Percentiles rank a stretch among this genome's conserved stretches.
These are phyloP conservation scores for Aspergillus uvarum DNA, from an alignment of 2,329 filamentous ascomycete species.

Conservation along the genomic window DNA sequence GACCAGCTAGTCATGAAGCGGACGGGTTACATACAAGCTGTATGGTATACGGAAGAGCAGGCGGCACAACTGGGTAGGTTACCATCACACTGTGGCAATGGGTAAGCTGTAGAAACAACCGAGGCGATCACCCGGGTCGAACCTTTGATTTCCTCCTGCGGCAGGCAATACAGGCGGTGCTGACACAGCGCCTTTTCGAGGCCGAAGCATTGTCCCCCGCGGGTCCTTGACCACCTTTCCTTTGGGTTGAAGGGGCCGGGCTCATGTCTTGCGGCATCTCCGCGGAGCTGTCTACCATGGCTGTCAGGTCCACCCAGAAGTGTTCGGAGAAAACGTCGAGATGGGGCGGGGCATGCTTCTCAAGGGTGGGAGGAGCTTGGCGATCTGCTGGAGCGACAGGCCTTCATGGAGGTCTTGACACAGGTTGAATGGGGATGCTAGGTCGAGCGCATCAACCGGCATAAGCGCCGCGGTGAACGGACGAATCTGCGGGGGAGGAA, in stretches of 20 bases:
- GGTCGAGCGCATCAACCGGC: slow-evolving; percentile 8
- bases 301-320: slow-evolving; percentile 29
- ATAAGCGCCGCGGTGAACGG: slow-evolving; percentile 1
- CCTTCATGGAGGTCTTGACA: slow-evolving; percentile 7
- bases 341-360: slow-evolving; percentile 25
- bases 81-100: slow-evolving; percentile 68
- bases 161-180: slow-evolving; percentile 81
- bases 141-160: slow-evolving; percentile 74
- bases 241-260: slow-evolving; percentile 17
- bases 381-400: slow-evolving; percentile 7
- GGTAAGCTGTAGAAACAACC: slow-evolving; percentile 2
- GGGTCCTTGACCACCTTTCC: slow-evolving; percentile 28
- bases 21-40: slow-evolving; percentile 35
- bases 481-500: slow-evolving; percentile 12
- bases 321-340: slow-evolving; percentile 19
- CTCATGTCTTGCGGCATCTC: slow-evolving; percentile 17
- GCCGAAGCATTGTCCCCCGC: slow-evolving; percentile 31
- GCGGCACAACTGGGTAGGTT: slow-evolving; percentile 88
- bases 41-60: slow-evolving; percentile 84
- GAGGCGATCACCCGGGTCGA: slow-evolving; percentile 11
- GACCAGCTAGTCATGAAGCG: neutral
- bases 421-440: neutral
- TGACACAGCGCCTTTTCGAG: slow-evolving; percentile 72
- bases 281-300: slow-evolving; percentile 23
- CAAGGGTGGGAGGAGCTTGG: slow-evolving; percentile 9